Conservation (phyloP, 2,329 filamentous ascomycete genomes). For the Pseudogymnoascus sp. region DNA sequence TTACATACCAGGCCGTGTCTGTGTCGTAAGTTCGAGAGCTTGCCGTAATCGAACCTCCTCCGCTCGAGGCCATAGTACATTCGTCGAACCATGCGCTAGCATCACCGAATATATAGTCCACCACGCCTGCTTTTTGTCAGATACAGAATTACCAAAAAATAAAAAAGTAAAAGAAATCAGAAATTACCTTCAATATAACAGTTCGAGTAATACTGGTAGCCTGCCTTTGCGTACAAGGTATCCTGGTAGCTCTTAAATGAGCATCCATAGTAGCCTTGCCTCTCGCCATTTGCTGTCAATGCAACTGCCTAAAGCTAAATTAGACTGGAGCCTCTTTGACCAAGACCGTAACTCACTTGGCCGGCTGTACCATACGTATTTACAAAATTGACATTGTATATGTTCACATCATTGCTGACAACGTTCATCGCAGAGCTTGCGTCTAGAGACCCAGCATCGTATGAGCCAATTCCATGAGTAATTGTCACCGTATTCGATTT, state of each 20-base stretch:
- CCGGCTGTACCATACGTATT: slow-evolving; percentile 40
- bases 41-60: slow-evolving; percentile 39
- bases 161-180: neutral
- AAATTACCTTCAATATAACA: slow-evolving; percentile 44
- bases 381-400: slow-evolving; percentile 51
- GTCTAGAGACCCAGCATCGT: slow-evolving; percentile 22
- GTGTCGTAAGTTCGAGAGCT: slow-evolving; percentile 34
- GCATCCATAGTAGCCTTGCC: slow-evolving; percentile 46
- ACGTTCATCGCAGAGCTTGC: slow-evolving; percentile 40
- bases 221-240: slow-evolving; percentile 41
- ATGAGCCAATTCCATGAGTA: slow-evolving; percentile 8
- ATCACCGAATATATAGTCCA: slow-evolving; percentile 52
- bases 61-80: slow-evolving; percentile 26
- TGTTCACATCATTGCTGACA: slow-evolving; percentile 39
- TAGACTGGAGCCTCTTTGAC: neutral
- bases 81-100: slow-evolving; percentile 44
- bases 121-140: slow-evolving; percentile 24
- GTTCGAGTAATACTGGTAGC: slow-evolving; percentile 47
- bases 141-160: slow-evolving; percentile 7
- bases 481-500: slow-evolving; percentile 16
- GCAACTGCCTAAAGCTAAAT: slow-evolving; percentile 39
- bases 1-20: slow-evolving; percentile 40
- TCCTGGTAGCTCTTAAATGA: slow-evolving; percentile 48
- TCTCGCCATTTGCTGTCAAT: slow-evolving; percentile 40
- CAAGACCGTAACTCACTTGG: slow-evolving; percentile 18